phyloP scores from a whole-genome alignment of 306 rosid genomes.

The Crotalaria pallida region DNA sequence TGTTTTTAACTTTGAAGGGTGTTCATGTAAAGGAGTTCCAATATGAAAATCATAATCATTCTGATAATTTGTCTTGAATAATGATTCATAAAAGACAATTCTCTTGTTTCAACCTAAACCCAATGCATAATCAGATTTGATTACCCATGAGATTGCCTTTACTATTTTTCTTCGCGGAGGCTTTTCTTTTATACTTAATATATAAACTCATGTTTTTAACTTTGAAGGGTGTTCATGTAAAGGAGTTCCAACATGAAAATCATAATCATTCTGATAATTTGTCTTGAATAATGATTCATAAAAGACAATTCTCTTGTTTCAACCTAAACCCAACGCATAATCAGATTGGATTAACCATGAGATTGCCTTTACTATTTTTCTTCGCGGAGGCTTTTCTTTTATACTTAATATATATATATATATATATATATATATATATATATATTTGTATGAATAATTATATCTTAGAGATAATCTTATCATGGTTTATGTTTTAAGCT shows the following conservation, averaged over 20 bases:
- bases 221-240: background rate
- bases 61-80: background rate
- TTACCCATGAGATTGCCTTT: background rate
- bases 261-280: background rate
- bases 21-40: background rate
- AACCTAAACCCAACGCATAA: background rate
- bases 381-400: constrained; percentile 1
- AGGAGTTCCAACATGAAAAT: background rate
- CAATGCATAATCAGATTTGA: background rate
- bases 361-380: background rate
- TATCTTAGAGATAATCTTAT: background rate
- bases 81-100: background rate
- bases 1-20: background rate
- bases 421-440: too few relatives aligned
- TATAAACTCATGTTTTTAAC: background rate
- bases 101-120: background rate
- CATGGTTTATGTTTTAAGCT: background rate
- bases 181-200: background rate
- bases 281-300: background rate
- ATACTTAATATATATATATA: background rate
- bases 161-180: background rate
- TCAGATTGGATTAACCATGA: background rate
- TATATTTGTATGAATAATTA: background rate
- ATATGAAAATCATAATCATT: background rate
- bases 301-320: background rate